phyloP scores from a whole-genome alignment of 257 asterid species.

The Agastache rugosa region DNA sequence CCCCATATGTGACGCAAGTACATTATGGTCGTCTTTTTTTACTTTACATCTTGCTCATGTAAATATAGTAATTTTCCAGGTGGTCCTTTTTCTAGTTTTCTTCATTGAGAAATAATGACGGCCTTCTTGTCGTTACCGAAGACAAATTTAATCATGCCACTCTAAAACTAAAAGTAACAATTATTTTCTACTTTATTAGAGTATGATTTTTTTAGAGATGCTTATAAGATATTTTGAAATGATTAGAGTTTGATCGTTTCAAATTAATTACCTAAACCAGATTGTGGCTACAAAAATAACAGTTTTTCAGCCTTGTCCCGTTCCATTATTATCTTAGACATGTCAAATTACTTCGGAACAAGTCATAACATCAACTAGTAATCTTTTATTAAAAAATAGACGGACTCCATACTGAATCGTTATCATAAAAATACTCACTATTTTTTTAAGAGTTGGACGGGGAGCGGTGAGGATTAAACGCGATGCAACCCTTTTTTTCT shows the following conservation, averaged over 20 bases:
- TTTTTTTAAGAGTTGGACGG: too few relatives aligned
- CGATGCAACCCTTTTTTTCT: too few relatives aligned
- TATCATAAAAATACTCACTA: too few relatives aligned
- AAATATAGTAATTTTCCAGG: background rate
- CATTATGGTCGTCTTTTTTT: too few relatives aligned
- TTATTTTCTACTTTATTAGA: background rate
- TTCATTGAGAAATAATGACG: background rate
- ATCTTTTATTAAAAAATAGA: too few relatives aligned
- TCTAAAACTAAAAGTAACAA: background rate
- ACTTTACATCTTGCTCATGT: too few relatives aligned
- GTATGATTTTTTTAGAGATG: background rate
- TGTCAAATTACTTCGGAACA: background rate
- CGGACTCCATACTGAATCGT: too few relatives aligned
- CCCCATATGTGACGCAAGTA: too few relatives aligned
- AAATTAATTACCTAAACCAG: background rate
- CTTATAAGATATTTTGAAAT: background rate
- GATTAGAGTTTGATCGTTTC: background rate
- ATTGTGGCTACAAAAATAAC: background rate
- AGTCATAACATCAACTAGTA: too few relatives aligned
- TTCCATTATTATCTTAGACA: background rate
- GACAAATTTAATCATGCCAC: background rate
- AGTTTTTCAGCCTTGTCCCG: background rate
- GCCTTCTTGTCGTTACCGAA: background rate
- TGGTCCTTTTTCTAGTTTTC: background rate
- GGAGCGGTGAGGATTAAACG: too few relatives aligned